A percentile compares a stretch with the other conserved stretches of the same genome.
Evolutionary conservation across 2,329 filamentous ascomycete genomes (phyloP).

Genomic region (Cordyceps javanica): DNA sequence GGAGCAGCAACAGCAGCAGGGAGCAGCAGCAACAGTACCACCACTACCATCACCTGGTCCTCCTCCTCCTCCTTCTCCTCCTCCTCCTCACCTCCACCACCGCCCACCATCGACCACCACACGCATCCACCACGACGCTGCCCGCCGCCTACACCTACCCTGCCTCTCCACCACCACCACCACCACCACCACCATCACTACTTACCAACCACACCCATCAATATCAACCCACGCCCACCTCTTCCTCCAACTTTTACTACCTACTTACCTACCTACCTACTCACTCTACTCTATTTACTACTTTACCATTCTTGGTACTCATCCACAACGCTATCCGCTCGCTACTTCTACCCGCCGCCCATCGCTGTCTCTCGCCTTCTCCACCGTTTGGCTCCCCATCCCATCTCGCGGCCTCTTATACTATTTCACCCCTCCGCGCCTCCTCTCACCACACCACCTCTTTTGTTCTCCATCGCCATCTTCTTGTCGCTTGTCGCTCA

Average conservation of each 20-base stretch:
- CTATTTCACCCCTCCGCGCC: slow-evolving; percentile 4
- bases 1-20: too few species aligned
- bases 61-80: too few species aligned
- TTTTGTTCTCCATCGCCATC: background rate
- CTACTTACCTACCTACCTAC: background rate
- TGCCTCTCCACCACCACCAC: background rate
- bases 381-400: slow-evolving; percentile 2
- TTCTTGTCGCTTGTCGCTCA: too few species aligned
- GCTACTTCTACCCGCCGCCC: background rate
- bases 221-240: background rate
- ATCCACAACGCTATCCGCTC: background rate
- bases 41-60: too few species aligned
- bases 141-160: too few species aligned
- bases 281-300: too few species aligned
- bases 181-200: background rate
- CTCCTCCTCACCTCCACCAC: too few species aligned
- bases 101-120: too few species aligned
- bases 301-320: too few species aligned
- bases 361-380: background rate
- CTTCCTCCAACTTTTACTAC: background rate
- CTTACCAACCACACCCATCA: background rate
- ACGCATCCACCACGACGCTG: too few species aligned
- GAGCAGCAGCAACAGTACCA: too few species aligned
- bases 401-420: slow-evolving; percentile 6
- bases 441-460: slow-evolving; percentile 2